Base-by-base conservation (phyloP, 306 rosid species). In the Medicago truncatula region DNA sequence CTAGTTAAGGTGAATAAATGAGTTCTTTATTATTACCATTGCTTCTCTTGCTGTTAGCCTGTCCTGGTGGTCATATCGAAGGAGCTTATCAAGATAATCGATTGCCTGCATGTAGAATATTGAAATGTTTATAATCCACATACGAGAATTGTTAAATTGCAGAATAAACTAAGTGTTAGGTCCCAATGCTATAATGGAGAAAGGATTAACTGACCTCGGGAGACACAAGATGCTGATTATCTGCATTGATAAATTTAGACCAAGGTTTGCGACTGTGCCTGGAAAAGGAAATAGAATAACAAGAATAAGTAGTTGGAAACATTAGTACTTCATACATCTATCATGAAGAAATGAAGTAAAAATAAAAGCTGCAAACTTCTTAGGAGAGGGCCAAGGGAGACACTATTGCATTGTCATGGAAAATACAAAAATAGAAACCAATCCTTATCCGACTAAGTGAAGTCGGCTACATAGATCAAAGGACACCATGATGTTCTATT, bases 261-360 rank as follows among this genome's bases (percentile, higher is more conserved):
- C 97, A 95, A 9, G 97, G 99, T 83, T 92, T 95, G 87, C 97
- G 86, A 87, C 96, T 95, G 86, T 95, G 99, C 89, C 99, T 92
- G 97, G 83, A 84, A 67, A 76, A 86, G 61, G 73, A 70, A 52
- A 80, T n/a, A 71, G 43, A 63, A 78, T 15, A 60, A 36, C 40
- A 75, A 62, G 25, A 66, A 67, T 14, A 76, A 38, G 54, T 64
- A 4, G 77, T 8, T 28, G 43, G 54, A 39, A 15, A 23, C 47
- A 21, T 50, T 44, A 17, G 70, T 39, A 68, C 15, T 63, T 47
- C 72, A 20, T 14, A 61, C 18, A 78, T 66, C 54, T 49, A 76
- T 39, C 71, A 56, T 39, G 58, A 84, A 43, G 63, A 59, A 15
- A 44, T 12, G 15, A 64, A 64, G 67, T 38, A 25, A 13, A 25